A percentile compares a stretch with the other conserved stretches of the same genome.
These are phyloP conservation scores for Reutealis trisperma DNA, from an alignment of 345 rosid species.

Conservation along the genomic window DNA sequence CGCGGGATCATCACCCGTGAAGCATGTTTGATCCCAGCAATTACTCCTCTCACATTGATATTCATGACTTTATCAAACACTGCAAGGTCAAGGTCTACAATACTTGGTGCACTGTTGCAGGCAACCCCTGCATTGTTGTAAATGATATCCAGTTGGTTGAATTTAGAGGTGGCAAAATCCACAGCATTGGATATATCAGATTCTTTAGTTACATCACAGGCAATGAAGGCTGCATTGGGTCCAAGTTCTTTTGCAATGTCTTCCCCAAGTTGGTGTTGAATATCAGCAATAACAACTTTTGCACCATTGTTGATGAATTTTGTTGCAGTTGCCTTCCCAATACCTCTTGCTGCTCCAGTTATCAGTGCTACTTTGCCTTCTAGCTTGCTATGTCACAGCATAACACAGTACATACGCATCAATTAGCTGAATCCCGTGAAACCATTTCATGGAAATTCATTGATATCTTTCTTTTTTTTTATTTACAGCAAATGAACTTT, in stretches of 20 bases:
- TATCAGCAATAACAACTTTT: constrained; percentile 75
- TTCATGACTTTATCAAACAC: constrained; percentile 61
- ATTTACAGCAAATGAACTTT: too few species aligned
- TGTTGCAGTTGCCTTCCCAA: constrained; percentile 76
- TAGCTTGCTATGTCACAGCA: constrained; percentile 47
- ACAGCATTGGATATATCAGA: constrained; percentile 65
- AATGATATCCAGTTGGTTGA: constrained; percentile 68
- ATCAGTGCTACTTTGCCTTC: constrained; percentile 83
- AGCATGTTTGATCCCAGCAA: constrained; percentile 76
- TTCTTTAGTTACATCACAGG: constrained; percentile 76
- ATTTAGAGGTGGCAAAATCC: constrained; percentile 53
- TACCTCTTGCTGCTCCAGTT: constrained; percentile 90
- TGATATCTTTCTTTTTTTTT: too few species aligned
- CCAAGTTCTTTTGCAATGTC: constrained; percentile 63
- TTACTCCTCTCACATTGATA: constrained; percentile 70
- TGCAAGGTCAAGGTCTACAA: constrained; percentile 66
- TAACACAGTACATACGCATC: neutral
- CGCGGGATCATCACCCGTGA: constrained; percentile 79
- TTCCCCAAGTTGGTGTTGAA: constrained; percentile 54
- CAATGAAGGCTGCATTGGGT: constrained; percentile 49
- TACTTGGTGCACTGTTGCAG: constrained; percentile 58
- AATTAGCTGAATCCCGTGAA: neutral
- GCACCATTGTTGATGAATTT: constrained; percentile 74
- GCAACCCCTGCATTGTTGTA: constrained; percentile 83
- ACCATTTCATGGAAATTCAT: too few species aligned